phyloP scores from a whole-genome alignment of 2,329 filamentous ascomycete genomes.

The Ophiostoma sp. region DNA sequence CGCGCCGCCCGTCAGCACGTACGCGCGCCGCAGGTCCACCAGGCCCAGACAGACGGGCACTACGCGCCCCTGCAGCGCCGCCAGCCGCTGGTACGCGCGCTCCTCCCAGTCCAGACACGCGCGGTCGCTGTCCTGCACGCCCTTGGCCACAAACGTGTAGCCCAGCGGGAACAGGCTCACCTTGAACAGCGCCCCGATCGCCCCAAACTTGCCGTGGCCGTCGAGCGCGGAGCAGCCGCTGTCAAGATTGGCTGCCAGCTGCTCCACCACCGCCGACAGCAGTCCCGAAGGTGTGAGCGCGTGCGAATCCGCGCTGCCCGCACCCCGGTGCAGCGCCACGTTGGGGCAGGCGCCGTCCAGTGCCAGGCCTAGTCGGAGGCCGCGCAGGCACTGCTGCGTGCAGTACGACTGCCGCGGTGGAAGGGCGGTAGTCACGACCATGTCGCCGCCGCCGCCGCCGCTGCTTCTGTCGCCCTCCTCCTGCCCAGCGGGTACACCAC shows the following conservation, averaged over 20 bases:
- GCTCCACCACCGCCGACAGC: not conserved
- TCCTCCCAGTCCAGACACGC: constrained; percentile 7
- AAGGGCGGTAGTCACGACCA: too few species aligned
- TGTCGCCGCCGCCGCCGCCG: too few species aligned
- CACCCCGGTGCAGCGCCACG: not conserved
- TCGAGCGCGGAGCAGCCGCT: not conserved
- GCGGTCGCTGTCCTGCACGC: not conserved
- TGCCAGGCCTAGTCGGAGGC: not conserved
- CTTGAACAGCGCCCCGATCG: not conserved
- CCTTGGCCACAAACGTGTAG: constrained; percentile 1
- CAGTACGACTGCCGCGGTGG: not conserved
- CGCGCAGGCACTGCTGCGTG: not conserved
- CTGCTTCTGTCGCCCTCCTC: not conserved
- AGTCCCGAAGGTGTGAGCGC: not conserved
- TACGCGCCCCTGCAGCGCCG: constrained; percentile 10
- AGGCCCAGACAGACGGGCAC: constrained; percentile 18
- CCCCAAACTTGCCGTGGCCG: not conserved
- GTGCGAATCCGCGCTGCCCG: not conserved
- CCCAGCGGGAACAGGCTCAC: not conserved
- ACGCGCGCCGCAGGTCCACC: constrained; percentile 10
- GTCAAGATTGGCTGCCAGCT: not conserved
- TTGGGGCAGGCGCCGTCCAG: not conserved
- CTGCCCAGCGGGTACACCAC: not conserved
- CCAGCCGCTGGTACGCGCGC: constrained; percentile 13
- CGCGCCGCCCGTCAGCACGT: constrained; percentile 6